Evolutionary conservation across 1,284 basidiomycete species (phyloP).

Genomic region (Pseudozyma sp.): DNA sequence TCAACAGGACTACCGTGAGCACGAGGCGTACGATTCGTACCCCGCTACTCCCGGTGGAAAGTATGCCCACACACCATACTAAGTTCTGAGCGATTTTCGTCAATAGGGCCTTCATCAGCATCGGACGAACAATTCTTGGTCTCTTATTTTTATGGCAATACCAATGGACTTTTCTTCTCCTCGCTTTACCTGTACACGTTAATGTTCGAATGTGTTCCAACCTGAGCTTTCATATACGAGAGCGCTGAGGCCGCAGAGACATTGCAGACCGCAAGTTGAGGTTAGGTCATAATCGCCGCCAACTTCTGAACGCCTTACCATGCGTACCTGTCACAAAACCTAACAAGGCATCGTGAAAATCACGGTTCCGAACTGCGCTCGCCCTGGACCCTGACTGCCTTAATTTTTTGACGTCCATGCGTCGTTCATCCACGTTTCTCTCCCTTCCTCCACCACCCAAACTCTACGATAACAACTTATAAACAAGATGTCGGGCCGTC

Average conservation of each 20-base stretch:
- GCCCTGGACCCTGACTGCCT: slow-evolving; percentile 29
- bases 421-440: not conserved
- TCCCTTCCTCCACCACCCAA: not conserved
- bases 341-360: not conserved
- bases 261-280: too few relatives aligned
- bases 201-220: too few relatives aligned
- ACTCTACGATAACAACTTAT: not conserved
- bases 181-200: too few relatives aligned
- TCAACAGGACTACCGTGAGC: slow-evolving; percentile 9
- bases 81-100: not conserved
- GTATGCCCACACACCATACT: slow-evolving; percentile 27
- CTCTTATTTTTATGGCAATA: slow-evolving; percentile 12
- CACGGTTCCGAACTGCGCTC: slow-evolving; percentile 17
- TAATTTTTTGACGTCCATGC: slow-evolving; percentile 1
- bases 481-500: slow-evolving; percentile 57
- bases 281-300: too few relatives aligned
- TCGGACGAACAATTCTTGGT: not conserved
- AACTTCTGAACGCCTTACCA: too few relatives aligned
- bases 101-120: too few relatives aligned
- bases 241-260: too few relatives aligned
- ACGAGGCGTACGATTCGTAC: slow-evolving; percentile 31
- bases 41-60: slow-evolving; percentile 29
- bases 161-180: slow-evolving; percentile 14
- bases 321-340: too few relatives aligned
- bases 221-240: too few relatives aligned